Percentiles rank a stretch among this genome's conserved stretches.
Evolutionary conservation across 2,329 filamentous ascomycete species (phyloP).

Genomic region (Graphiopsis chlorocephala): DNA sequence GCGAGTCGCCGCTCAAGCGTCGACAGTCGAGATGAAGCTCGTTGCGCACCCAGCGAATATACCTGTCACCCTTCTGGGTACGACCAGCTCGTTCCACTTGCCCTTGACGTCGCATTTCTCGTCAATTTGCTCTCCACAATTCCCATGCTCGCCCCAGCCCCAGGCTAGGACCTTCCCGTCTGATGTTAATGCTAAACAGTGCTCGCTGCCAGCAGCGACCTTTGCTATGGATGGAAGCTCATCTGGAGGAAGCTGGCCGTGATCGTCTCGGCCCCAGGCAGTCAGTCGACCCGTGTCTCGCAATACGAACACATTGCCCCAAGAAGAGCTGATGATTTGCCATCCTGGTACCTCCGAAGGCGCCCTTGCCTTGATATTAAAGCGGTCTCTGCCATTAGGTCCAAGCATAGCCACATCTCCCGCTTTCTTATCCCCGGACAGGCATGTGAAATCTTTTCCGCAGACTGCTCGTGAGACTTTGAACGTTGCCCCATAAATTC

Average conservation of each 20-base stretch:
- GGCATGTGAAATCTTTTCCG: constrained; percentile 80
- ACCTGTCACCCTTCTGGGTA: constrained; percentile 52
- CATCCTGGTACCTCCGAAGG: constrained; percentile 57
- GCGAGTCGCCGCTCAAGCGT: neutral
- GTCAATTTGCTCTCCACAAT: constrained; percentile 71
- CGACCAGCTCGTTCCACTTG: constrained; percentile 64
- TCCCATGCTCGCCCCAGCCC: constrained; percentile 98
- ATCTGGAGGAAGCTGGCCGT: constrained; percentile 71
- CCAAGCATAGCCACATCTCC: constrained; percentile 69
- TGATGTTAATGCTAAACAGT: constrained; percentile 70
- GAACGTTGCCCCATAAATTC: constrained; percentile 60
- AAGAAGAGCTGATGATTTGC: constrained; percentile 71
- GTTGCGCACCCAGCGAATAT: constrained; percentile 89
- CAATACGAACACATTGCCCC: constrained; percentile 77
- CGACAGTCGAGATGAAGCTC: constrained; percentile 62
- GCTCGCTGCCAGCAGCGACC: constrained; percentile 86
- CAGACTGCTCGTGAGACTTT: constrained; percentile 66
- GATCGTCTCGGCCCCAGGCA: constrained; percentile 82
- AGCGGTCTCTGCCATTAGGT: constrained; percentile 69
- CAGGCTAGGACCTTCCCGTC: constrained; percentile 70
- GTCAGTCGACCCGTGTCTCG: constrained; percentile 57
- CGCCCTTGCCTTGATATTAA: constrained; percentile 45
- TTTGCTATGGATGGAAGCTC: constrained; percentile 57
- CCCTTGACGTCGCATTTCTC: constrained; percentile 66
- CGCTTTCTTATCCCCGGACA: constrained; percentile 55